phyloP scores from a whole-genome alignment of 1,284 basidiomycete genomes.

The Ustilago xerochloae region DNA sequence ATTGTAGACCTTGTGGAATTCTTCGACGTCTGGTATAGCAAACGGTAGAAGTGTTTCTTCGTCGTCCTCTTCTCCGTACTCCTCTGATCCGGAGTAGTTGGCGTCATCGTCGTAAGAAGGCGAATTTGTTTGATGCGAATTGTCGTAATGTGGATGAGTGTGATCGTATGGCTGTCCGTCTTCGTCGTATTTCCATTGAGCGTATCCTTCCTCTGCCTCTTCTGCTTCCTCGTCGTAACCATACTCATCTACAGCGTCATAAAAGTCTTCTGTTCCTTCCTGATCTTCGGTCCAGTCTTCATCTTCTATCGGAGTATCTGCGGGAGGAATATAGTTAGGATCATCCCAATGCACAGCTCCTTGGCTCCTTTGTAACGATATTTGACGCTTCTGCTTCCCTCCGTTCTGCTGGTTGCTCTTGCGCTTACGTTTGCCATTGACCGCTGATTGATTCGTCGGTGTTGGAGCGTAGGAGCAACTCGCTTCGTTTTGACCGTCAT shows the following conservation, averaged over 20 bases:
- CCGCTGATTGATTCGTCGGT: no score
- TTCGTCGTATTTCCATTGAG: constrained; percentile 36
- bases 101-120: not conserved
- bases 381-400: not conserved
- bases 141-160: not conserved
- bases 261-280: not conserved
- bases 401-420: not conserved
- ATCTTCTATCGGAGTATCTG: not conserved
- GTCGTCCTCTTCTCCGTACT: not conserved
- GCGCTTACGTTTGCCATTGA: not conserved
- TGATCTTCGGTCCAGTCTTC: not conserved
- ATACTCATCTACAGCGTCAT: not conserved
- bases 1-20: constrained; percentile 11
- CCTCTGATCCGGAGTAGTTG: not conserved
- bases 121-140: not conserved
- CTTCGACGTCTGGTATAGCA: constrained; percentile 23
- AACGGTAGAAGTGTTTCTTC: constrained; percentile 2
- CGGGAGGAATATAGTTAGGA: constrained; percentile 1
- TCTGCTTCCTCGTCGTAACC: not conserved
- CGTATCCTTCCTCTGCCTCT: not conserved
- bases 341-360: constrained; percentile 27
- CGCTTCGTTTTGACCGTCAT: no score
- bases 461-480: no score
- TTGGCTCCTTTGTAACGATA: not conserved
- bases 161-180: constrained; percentile 12